A percentile compares a stretch with the other conserved stretches of the same genome.
Conservation (phyloP, 2,329 filamentous ascomycete genomes). For the Diaporthe caulivora region DNA sequence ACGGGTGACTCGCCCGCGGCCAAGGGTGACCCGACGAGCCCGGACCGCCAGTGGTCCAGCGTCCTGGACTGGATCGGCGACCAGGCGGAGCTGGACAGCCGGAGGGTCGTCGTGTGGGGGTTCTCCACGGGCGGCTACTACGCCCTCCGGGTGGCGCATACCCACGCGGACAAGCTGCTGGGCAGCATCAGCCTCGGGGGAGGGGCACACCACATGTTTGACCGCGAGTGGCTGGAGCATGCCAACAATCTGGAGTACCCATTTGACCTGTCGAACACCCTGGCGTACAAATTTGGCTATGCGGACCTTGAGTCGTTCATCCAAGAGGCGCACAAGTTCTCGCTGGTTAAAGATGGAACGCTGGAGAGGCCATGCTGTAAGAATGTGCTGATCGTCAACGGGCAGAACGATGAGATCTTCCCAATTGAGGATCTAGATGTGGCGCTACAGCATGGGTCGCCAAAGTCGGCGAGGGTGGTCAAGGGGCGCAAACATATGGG, state of each 20-base stretch:
- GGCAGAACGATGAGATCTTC: slow-evolving; percentile 71
- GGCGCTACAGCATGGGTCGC: slow-evolving; percentile 62
- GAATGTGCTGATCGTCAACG: slow-evolving; percentile 71
- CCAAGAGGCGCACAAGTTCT: slow-evolving; percentile 69
- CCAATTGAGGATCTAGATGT: slow-evolving; percentile 71
- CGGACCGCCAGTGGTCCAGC: slow-evolving; percentile 73
- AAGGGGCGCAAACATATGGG: slow-evolving; percentile 51
- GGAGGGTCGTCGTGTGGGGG: slow-evolving; percentile 70
- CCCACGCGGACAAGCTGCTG: slow-evolving; percentile 66
- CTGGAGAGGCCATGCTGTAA: slow-evolving; percentile 67
- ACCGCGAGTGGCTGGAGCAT: slow-evolving; percentile 68
- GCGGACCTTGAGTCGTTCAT: slow-evolving; percentile 66
- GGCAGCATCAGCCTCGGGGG: slow-evolving; percentile 74
- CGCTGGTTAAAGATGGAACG: slow-evolving; percentile 70
- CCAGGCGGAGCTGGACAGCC: slow-evolving; percentile 49
- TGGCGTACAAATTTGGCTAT: slow-evolving; percentile 75
- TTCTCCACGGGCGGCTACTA: slow-evolving; percentile 77
- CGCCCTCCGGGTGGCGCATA: slow-evolving; percentile 75
- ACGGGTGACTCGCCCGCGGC: slow-evolving; percentile 77
- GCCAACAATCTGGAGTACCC: slow-evolving; percentile 77
- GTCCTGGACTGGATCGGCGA: slow-evolving; percentile 65
- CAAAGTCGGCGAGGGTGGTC: slow-evolving; percentile 61
- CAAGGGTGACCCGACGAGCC: slow-evolving; percentile 67
- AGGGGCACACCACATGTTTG: slow-evolving; percentile 72
- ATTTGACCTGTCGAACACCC: slow-evolving; percentile 64